Percentiles rank a stretch among this genome's conserved stretches.
phyloP scores from a whole-genome alignment of 306 rosid species.

The peach (Prunus persica) region DNA sequence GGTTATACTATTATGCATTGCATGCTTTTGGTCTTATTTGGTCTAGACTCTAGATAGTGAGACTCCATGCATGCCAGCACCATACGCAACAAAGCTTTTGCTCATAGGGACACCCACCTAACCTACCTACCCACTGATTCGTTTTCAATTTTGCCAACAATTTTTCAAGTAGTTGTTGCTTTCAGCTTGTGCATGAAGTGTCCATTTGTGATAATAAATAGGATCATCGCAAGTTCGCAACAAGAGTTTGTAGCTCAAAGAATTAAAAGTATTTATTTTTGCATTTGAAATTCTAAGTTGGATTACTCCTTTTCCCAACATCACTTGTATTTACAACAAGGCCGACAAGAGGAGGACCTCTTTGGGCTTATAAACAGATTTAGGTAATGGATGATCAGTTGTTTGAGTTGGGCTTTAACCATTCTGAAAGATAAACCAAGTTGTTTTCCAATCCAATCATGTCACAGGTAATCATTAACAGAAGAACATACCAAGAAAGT shows the following conservation, averaged over 20 bases:
- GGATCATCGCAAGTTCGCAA: too few species aligned
- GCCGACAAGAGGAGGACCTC: neutral
- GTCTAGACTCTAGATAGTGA: too few species aligned
- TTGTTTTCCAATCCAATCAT: neutral
- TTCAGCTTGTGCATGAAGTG: neutral
- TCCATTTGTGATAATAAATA: too few species aligned
- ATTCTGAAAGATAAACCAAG: neutral
- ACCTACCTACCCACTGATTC: neutral
- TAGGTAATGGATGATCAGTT: neutral
- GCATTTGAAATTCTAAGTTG: too few species aligned
- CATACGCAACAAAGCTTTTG: neutral
- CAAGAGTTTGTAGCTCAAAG: fast-evolving
- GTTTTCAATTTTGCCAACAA: neutral
- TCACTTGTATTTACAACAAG: neutral
- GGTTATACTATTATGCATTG: slow-evolving; percentile 8
- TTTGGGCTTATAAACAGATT: neutral
- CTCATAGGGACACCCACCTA: neutral
- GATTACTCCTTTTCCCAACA: too few species aligned
- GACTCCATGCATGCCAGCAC: neutral
- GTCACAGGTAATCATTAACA: too few species aligned
- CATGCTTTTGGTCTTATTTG: neutral
- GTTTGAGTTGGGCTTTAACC: neutral
- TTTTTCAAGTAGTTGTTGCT: neutral
- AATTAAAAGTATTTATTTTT: too few species aligned
- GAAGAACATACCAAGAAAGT: too few species aligned